Percentiles rank a stretch among this genome's conserved stretches.
Evolutionary conservation across 1,139 yeast species (phyloP).

Genomic region (Candida pseudoviswanathii): DNA sequence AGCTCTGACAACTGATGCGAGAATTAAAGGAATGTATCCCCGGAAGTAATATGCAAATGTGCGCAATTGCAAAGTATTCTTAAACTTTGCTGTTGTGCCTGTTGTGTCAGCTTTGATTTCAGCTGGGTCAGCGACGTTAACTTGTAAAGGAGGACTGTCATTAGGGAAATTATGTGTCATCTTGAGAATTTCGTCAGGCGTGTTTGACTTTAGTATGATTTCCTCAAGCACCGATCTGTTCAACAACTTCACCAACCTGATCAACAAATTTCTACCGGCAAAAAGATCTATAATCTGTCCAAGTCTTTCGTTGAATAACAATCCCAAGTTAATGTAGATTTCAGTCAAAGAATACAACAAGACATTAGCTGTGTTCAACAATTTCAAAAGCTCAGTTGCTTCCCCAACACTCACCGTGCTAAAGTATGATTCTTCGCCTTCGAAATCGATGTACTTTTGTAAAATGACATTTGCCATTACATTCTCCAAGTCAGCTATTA

Average conservation of each 20-base stretch:
- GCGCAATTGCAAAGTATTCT: slow-evolving; percentile 61
- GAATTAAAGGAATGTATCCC: slow-evolving; percentile 46
- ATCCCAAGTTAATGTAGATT: slow-evolving; percentile 54
- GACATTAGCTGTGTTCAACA: slow-evolving; percentile 36
- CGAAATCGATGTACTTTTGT: slow-evolving; percentile 21
- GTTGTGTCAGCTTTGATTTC: slow-evolving; percentile 35
- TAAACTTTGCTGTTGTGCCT: slow-evolving; percentile 55
- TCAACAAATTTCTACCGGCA: slow-evolving; percentile 26
- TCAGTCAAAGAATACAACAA: slow-evolving; percentile 52
- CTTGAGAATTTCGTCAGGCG: slow-evolving; percentile 51
- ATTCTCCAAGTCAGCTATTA: slow-evolving; percentile 19
- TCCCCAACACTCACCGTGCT: slow-evolving; percentile 27
- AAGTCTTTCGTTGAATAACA: slow-evolving; percentile 51
- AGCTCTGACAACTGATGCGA: slow-evolving; percentile 42
- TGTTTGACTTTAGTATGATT: slow-evolving; percentile 43
- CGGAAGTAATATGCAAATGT: slow-evolving; percentile 53
- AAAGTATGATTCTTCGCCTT: slow-evolving; percentile 28
- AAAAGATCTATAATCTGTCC: slow-evolving; percentile 49
- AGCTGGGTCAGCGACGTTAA: slow-evolving; percentile 36
- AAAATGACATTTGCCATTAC: slow-evolving; percentile 19
- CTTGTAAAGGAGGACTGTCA: slow-evolving; percentile 39
- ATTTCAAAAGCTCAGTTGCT: slow-evolving; percentile 35
- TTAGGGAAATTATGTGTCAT: slow-evolving; percentile 38
- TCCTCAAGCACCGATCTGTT: slow-evolving; percentile 61
- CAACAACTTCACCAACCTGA: slow-evolving; percentile 44